Percentiles rank a stretch among this genome's conserved stretches.
phyloP scores from a whole-genome alignment of 2,329 filamentous ascomycete genomes.

The Exophiala mesophila region DNA sequence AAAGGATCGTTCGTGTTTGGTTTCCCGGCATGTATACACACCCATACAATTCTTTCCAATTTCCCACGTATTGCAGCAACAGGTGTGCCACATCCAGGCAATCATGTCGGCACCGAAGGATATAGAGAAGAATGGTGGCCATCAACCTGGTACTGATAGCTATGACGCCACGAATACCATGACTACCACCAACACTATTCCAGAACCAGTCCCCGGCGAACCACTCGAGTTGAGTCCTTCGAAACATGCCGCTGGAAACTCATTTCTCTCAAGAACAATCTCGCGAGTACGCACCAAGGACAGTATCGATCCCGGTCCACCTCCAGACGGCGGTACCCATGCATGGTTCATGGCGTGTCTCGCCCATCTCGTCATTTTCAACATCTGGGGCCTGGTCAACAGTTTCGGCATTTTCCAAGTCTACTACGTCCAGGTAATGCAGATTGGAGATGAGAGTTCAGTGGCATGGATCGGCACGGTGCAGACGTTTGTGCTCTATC shows the following conservation, averaged over 20 bases:
- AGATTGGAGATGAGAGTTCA: conserved; percentile 39
- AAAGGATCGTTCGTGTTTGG: no score
- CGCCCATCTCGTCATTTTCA: conserved; percentile 52
- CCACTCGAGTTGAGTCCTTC: conserved; percentile 2
- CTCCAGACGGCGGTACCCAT: conserved; percentile 47
- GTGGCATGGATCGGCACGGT: conserved; percentile 51
- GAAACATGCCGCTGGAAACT: neutral
- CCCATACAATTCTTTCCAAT: no score
- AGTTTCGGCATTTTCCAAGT: conserved; percentile 54
- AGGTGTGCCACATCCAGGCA: no score
- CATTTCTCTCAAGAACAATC: conserved; percentile 29
- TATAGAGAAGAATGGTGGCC: no score
- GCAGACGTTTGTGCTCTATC: conserved; percentile 49
- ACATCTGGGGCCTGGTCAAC: conserved; percentile 51
- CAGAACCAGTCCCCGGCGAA: conserved; percentile 1
- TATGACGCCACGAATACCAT: no score
- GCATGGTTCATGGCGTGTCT: conserved; percentile 53
- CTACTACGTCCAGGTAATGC: conserved; percentile 44
- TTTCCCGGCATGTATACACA: no score
- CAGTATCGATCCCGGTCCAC: conserved; percentile 35
- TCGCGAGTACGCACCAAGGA: conserved; percentile 36
- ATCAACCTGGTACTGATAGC: no score
- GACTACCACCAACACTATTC: neutral
- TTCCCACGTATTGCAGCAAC: no score
- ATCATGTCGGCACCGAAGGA: no score